These are phyloP conservation scores for Circinella umbellata DNA, from an alignment of 371 early-diverging fungal genomes.

Conservation along the genomic window DNA sequence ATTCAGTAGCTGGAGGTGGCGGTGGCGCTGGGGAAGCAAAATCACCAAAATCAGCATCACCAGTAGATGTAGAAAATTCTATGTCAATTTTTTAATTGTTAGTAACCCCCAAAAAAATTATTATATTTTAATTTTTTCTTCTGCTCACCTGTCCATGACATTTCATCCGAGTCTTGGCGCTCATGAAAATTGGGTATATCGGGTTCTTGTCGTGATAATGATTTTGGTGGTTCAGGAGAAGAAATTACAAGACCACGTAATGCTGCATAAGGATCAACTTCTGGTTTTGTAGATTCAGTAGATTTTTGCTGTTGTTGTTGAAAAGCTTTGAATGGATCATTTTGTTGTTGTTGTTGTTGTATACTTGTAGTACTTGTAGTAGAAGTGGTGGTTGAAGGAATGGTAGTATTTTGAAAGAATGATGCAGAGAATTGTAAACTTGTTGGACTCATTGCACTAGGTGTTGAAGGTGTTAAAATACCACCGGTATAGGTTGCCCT, in stretches of 20 bases:
- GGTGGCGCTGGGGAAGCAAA: slow-evolving; percentile 6
- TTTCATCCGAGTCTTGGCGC: slow-evolving; percentile 19
- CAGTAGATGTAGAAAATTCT: slow-evolving; percentile 18
- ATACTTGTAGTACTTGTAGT: background rate
- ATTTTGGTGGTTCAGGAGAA: slow-evolving; percentile 7
- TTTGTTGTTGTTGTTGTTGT: background rate
- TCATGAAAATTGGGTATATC: slow-evolving; percentile 11
- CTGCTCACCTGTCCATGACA: slow-evolving; percentile 17
- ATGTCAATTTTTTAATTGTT: background rate
- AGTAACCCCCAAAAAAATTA: background rate
- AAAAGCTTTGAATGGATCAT: background rate
- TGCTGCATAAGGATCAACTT: slow-evolving; percentile 29
- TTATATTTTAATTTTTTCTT: too few species aligned
- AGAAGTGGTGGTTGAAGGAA: background rate
- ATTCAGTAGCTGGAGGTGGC: background rate
- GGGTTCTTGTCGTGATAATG: background rate
- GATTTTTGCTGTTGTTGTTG: background rate
- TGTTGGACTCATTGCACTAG: slow-evolving; percentile 15
- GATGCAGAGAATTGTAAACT: background rate
- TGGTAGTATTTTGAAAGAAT: slow-evolving; percentile 1
- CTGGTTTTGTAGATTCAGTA: background rate
- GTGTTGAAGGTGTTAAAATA: slow-evolving; percentile 30
- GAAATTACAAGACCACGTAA: slow-evolving; percentile 17
- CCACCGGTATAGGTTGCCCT: slow-evolving; percentile 41
- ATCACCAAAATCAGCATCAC: slow-evolving; percentile 11